Conservation (phyloP, 1,284 basidiomycete species). For the Cystobasidium pallidum region DNA sequence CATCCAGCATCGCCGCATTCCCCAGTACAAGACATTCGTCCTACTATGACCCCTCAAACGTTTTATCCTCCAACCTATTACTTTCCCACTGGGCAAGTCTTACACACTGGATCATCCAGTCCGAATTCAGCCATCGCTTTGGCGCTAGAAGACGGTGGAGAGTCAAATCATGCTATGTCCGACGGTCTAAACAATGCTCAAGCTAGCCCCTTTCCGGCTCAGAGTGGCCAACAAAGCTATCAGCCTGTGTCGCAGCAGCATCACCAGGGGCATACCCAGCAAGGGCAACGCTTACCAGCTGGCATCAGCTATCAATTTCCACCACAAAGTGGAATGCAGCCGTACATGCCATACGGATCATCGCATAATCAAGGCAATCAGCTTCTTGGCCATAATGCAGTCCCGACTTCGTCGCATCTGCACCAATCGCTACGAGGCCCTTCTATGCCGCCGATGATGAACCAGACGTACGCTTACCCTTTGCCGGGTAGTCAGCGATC, state of each 20-base stretch:
- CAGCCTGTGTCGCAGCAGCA: slow-evolving; percentile 11
- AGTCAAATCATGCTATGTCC: neutral
- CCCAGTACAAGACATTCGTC: slow-evolving; percentile 8
- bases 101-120: slow-evolving; percentile 20
- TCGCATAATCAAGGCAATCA: neutral
- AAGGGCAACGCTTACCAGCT: neutral
- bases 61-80: slow-evolving; percentile 35
- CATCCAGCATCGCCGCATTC: neutral
- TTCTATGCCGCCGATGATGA: slow-evolving; percentile 20
- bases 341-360: slow-evolving; percentile 13
- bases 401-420: neutral
- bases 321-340: slow-evolving; percentile 18
- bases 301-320: slow-evolving; percentile 1
- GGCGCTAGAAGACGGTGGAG: neutral
- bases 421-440: neutral
- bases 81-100: slow-evolving; percentile 11
- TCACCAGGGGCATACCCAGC: slow-evolving; percentile 5
- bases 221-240: slow-evolving; percentile 4
- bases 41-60: slow-evolving; percentile 1
- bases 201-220: slow-evolving; percentile 10
- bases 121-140: slow-evolving; percentile 9
- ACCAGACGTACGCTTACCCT: neutral
- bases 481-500: slow-evolving; percentile 13
- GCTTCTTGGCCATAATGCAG: neutral
- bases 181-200: neutral